Evolutionary conservation across 495 filamentous ascomycete species (phyloP).

Genomic region (Pseudevernia furfuracea): DNA sequence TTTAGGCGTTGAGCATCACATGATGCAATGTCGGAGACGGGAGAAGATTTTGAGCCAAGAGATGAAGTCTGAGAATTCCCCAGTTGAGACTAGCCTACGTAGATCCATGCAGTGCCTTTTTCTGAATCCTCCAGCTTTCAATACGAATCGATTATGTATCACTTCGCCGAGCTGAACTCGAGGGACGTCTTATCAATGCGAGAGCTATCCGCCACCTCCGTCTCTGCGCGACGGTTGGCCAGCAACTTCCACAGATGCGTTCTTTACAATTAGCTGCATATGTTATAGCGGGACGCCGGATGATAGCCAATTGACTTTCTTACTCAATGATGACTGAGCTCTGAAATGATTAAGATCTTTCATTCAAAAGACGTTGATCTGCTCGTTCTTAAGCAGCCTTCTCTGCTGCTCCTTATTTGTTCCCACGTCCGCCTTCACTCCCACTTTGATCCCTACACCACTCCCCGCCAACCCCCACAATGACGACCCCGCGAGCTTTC

Average conservation of each 20-base stretch:
- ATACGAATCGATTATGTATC: not conserved
- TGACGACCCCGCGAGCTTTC: constrained; percentile 74
- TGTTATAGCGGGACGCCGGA: constrained; percentile 7
- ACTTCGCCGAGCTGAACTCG: not conserved
- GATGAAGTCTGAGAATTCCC: not conserved
- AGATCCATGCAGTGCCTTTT: not conserved
- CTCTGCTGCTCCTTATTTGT: not conserved
- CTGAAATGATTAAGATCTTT: not conserved
- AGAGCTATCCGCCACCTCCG: not conserved
- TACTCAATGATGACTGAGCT: constrained; percentile 11
- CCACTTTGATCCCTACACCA: not conserved
- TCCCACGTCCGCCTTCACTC: not conserved
- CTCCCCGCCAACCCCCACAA: constrained; percentile 21
- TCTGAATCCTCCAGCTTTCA: not conserved
- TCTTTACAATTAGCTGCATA: constrained; percentile 9
- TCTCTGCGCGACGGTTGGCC: not conserved
- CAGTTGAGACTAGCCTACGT: not conserved
- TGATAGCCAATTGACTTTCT: constrained; percentile 6
- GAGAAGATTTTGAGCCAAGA: not conserved
- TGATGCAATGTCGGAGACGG: not conserved
- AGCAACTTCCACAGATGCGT: not conserved
- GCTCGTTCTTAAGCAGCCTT: not conserved
- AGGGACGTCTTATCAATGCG: not conserved
- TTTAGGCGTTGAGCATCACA: not conserved
- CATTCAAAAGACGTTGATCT: not conserved